Evolutionary conservation across 2,329 filamentous ascomycete species (phyloP), one percentile per base, ranked within the genome.

Genomic region (Colletotrichum zoysiae): DNA sequence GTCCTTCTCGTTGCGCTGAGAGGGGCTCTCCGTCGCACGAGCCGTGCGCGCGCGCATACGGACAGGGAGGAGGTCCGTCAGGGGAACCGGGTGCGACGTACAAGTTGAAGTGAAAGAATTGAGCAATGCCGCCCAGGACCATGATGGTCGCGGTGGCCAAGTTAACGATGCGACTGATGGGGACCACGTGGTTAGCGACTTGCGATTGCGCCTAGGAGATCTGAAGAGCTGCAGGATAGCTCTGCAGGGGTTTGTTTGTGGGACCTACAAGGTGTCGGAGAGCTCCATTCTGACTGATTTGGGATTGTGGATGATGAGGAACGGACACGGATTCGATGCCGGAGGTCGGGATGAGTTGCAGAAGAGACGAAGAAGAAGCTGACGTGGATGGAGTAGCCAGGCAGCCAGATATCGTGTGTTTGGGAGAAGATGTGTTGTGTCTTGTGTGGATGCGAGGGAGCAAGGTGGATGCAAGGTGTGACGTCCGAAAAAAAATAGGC

Each of bases 91-190:
- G 60, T 51, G 51, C 20, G 62, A 86, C 90, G 79, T 87, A 92
- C 90, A 92, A 85, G 67, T 76, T 76, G 70, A 88, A 79, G 50
- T 84, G 79, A 80, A 93, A 93, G 84, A 95, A 91, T 79, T 93
- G 90, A 74, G 86, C 87, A 78, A 95, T 87, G 78, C 95, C 95
- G 75, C 95, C 95, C 59, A 97, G 86, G 59, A 97, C 86, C 90
- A 97, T 97, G 76, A 97, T 88, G 76, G 92, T 92, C 78, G 92
- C 96, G 75, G 97, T 91, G 78, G 86, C 93, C 82, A 99, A 87
- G 88, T 99, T 99, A 82, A 97, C 93, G 80, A 98, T 90, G 80
- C 96, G 96, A 86, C 96, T 98, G 81, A 65, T 56, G 55, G 16
- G 46, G 76, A 71, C 73, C 77, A 75, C 42, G 67, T 65, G 61